These are phyloP conservation scores for Botryotinia calthae DNA, from an alignment of 2,329 filamentous ascomycete species.

Conservation along the genomic window DNA sequence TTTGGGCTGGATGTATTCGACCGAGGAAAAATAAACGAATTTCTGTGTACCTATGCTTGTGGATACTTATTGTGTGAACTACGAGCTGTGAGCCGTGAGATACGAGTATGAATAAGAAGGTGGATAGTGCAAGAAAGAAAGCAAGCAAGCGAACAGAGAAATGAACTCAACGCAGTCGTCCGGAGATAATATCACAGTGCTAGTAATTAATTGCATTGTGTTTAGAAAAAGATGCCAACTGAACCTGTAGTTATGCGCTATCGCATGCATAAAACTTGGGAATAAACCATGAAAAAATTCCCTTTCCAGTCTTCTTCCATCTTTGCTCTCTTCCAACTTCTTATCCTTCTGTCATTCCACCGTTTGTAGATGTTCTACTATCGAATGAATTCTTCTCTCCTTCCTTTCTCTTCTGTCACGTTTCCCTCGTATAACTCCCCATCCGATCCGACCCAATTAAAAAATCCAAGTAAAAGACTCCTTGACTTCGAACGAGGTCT, in stretches of 20 bases:
- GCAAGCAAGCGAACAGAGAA: not conserved
- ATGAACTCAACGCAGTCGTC: not conserved
- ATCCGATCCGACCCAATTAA: constrained; percentile 11
- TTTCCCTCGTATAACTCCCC: not conserved
- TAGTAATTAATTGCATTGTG: not conserved
- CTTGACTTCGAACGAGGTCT: constrained; percentile 55
- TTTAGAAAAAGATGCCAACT: not conserved
- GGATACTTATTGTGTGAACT: not conserved
- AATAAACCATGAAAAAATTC: not conserved
- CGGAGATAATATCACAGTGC: too few relatives aligned
- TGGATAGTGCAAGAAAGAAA: not conserved
- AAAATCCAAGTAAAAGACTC: constrained; percentile 63
- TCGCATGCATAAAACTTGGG: not conserved
- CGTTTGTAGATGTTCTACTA: not conserved
- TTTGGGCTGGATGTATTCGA: not conserved
- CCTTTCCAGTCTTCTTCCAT: not conserved
- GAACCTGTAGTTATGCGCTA: not conserved
- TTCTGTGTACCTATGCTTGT: not conserved
- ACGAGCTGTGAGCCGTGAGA: not conserved
- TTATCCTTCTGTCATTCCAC: not conserved
- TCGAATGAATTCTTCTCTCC: not conserved
- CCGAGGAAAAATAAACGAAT: not conserved
- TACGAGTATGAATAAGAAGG: not conserved
- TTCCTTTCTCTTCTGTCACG: not conserved
- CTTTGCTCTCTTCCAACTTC: not conserved